Percentiles rank a stretch among this genome's conserved stretches.
Evolutionary conservation across 306 rosid genomes (phyloP).

Genomic region (Casuarina glauca): DNA sequence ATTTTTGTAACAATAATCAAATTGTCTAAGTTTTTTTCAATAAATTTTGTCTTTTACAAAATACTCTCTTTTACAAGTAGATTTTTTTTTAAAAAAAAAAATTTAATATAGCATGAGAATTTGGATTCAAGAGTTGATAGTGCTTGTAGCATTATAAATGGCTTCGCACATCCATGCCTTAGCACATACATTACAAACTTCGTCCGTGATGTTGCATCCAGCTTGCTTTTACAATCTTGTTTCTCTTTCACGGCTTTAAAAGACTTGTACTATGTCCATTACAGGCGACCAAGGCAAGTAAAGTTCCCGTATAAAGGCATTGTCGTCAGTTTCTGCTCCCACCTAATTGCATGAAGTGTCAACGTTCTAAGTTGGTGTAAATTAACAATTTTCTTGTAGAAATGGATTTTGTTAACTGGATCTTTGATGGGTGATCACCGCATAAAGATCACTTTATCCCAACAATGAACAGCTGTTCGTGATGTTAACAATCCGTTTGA

Average conservation of each 20-base stretch:
- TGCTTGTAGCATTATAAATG: too few relatives aligned
- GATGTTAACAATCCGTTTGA: slow-evolving; percentile 16
- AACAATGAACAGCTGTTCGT: slow-evolving; percentile 19
- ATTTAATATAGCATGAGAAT: too few relatives aligned
- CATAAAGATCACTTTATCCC: slow-evolving; percentile 28
- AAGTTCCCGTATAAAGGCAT: background rate
- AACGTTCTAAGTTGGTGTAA: background rate
- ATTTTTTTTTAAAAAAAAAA: too few relatives aligned
- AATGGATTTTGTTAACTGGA: slow-evolving; percentile 11
- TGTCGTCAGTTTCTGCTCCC: background rate
- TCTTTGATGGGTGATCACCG: background rate
- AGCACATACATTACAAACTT: too few relatives aligned
- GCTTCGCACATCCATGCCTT: too few relatives aligned
- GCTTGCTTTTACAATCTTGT: too few relatives aligned
- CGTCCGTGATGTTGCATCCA: too few relatives aligned
- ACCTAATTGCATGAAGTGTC: background rate
- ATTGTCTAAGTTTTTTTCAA: too few relatives aligned
- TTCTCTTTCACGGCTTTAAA: background rate
- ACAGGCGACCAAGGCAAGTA: background rate
- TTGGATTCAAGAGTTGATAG: too few relatives aligned
- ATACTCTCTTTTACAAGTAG: too few relatives aligned
- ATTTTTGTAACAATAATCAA: too few relatives aligned
- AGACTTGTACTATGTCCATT: background rate
- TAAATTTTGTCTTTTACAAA: too few relatives aligned
- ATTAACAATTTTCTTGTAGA: background rate